Conservation (phyloP, 1,284 basidiomycete species). For the Polyporus tsugae region DNA sequence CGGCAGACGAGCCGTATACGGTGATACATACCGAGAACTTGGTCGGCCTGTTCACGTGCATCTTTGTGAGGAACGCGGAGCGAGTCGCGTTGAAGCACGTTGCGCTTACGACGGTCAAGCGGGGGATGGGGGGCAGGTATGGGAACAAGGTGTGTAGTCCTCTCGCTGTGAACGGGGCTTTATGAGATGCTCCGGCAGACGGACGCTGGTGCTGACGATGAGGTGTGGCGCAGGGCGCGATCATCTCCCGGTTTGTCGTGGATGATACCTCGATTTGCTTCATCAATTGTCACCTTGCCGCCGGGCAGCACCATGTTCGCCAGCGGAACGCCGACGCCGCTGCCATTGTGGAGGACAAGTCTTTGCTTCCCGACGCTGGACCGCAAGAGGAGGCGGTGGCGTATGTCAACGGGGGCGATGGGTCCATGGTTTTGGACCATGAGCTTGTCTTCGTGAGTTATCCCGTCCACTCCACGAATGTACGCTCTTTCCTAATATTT, state of each 20-base stretch:
- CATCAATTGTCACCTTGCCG: conserved; percentile 96
- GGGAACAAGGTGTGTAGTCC: conserved; percentile 87
- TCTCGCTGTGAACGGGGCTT: too few relatives aligned
- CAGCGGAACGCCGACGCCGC: conserved; percentile 89
- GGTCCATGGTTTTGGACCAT: conserved; percentile 94
- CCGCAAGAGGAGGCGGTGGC: conserved; percentile 55
- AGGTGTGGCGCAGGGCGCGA: conserved; percentile 74
- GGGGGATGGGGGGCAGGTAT: conserved; percentile 91
- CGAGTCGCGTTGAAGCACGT: conserved; percentile 70
- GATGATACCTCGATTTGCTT: conserved; percentile 94
- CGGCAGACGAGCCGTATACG: conserved; percentile 74
- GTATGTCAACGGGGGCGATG: conserved; percentile 92
- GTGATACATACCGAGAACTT: conserved; percentile 89
- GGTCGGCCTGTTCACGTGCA: conserved; percentile 89
- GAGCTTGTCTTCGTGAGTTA: conserved; percentile 88
- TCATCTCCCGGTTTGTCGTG: conserved; percentile 88
- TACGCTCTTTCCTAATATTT: background rate
- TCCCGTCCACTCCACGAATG: background rate
- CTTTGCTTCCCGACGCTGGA: conserved; percentile 62
- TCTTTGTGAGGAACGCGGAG: conserved; percentile 83
- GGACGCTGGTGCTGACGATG: too few relatives aligned
- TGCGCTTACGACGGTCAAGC: conserved; percentile 84
- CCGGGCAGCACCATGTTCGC: conserved; percentile 86
- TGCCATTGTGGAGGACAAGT: conserved; percentile 84
- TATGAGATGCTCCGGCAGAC: background rate